Conservation (phyloP, 2,329 filamentous ascomycete genomes). For the Mollisiaceae sp. region DNA sequence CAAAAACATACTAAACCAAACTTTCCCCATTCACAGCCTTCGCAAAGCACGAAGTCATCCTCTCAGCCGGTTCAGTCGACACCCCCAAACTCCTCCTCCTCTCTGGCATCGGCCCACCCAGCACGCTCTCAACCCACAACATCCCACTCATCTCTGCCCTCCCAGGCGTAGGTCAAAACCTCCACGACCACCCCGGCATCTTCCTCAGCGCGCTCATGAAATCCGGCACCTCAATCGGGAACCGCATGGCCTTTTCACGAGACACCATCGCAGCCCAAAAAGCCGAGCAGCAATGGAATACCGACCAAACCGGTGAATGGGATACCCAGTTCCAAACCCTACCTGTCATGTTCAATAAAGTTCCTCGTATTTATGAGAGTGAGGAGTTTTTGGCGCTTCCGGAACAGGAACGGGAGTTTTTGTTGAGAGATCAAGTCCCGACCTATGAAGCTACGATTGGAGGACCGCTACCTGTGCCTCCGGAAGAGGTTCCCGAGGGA, state of each 20-base stretch:
- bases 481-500: neutral
- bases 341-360: neutral
- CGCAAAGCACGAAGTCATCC: constrained; percentile 50
- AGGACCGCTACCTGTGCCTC: neutral
- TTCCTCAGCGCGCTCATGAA: constrained; percentile 47
- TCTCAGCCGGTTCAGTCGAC: constrained; percentile 52
- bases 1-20: constrained; percentile 39
- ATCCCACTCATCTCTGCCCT: constrained; percentile 61
- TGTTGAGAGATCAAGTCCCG: neutral
- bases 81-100: constrained; percentile 53
- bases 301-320: neutral
- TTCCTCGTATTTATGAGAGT: neutral
- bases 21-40: constrained; percentile 30
- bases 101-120: constrained; percentile 48
- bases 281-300: neutral
- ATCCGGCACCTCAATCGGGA: neutral
- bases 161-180: constrained; percentile 67
- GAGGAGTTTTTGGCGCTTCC: neutral
- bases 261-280: constrained; percentile 51
- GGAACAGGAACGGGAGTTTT: neutral
- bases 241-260: constrained; percentile 42
- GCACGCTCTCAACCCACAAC: constrained; percentile 46
- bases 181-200: constrained; percentile 58
- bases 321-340: neutral
- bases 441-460: neutral